Evolutionary conservation across 495 filamentous ascomycete genomes (phyloP), one percentile per base, ranked within the genome.

Genomic region (Xylaria telfairii): DNA sequence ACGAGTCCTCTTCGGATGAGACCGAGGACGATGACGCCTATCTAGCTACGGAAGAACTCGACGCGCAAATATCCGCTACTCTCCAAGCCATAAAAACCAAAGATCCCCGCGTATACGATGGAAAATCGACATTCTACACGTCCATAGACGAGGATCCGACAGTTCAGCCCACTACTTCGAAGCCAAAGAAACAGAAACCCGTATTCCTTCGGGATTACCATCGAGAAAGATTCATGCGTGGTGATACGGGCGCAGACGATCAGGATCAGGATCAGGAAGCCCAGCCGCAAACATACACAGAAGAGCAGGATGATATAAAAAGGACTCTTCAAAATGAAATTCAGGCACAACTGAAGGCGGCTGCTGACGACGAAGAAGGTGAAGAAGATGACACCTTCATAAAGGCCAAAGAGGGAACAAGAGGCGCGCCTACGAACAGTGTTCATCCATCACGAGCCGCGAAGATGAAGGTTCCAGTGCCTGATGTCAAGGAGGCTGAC

Each of bases 151-250:
- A 86, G 42, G 81, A 85, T 28, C 80, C 82, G n/a, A 72, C 63
- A 2, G 73, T 74, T 7, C 74, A 71, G 46, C 74, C 28, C 41
- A 54, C 69, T 8, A 68, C 56, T 21, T 75, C 77, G 17, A 81
- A 82, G 72, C 67, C 78, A 69, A 90, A 90, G 80, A 88, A 91
- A 73, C 88, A 94, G 68, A 97, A 95, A 82, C 89, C 95, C 8
- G 91, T 99, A 84, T 93, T 89, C 67, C 84, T 99, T 63, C 88
- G 86, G 71, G 93, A 98, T 77, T 99, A 98, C 77, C 96, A 99
- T 74, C 89, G 93, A 56, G 88, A 92, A 78, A 95, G 95, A 68
- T 85, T 97, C 12, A 75, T 99, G 54, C 87, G 86, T 30, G 90
- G 89, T 37, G 81, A 87, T 57, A 81, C 82, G 32, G 83, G 83